These are phyloP conservation scores for Lumnitzera racemosa DNA, from an alignment of 345 rosid genomes.

Conservation along the genomic window DNA sequence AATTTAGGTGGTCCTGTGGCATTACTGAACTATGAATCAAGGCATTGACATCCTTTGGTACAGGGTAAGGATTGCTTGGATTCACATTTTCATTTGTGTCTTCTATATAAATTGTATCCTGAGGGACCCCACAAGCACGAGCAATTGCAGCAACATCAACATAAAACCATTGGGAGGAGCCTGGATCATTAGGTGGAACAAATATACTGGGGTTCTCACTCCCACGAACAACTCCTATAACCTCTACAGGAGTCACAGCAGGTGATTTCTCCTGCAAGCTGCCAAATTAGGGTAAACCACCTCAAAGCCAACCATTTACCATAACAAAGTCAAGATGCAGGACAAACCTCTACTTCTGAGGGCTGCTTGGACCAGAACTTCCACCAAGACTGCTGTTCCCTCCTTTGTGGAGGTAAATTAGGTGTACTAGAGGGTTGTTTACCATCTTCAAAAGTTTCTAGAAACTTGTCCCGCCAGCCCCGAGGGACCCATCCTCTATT, in stretches of 20 bases:
- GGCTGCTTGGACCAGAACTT: constrained; percentile 58
- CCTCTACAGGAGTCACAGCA: constrained; percentile 38
- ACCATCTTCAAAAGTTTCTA: constrained; percentile 23
- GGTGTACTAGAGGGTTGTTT: constrained; percentile 22
- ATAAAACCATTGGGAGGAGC: constrained; percentile 78
- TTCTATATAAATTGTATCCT: constrained; percentile 61
- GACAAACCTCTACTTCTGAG: constrained; percentile 33
- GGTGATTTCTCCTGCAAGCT: constrained; percentile 35
- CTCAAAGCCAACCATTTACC: constrained; percentile 4
- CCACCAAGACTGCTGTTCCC: constrained; percentile 50
- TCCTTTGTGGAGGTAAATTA: constrained; percentile 23
- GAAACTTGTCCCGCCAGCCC: constrained; percentile 72
- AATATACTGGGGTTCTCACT: constrained; percentile 90
- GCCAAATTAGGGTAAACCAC: constrained; percentile 10
- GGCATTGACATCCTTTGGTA: constrained; percentile 74
- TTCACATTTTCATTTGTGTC: constrained; percentile 62
- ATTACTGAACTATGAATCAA: constrained; percentile 88
- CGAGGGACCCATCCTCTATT: constrained; percentile 99
- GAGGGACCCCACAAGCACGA: constrained; percentile 56
- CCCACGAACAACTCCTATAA: constrained; percentile 83
- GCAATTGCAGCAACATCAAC: constrained; percentile 78
- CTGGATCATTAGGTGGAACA: constrained; percentile 85
- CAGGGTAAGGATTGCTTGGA: constrained; percentile 76
- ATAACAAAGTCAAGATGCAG: constrained; percentile 9
- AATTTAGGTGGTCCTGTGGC: constrained; percentile 98